These are phyloP conservation scores for Fraxinus excelsior DNA, from an alignment of 257 asterid species.

Conservation along the genomic window DNA sequence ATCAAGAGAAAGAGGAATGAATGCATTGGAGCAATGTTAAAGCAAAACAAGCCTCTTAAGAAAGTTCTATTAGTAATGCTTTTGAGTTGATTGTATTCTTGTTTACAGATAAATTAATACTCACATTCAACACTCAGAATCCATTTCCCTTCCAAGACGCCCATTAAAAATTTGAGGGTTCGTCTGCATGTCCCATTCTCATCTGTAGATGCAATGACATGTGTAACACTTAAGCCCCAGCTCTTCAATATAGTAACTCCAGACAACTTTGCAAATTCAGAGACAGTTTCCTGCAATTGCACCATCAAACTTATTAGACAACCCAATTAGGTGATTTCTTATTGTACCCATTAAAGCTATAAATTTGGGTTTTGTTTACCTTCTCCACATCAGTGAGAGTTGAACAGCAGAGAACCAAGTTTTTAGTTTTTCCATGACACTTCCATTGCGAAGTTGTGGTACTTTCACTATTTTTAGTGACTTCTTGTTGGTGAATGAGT, in stretches of 20 bases:
- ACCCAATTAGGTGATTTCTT: neutral
- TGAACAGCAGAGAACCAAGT: conserved; percentile 71
- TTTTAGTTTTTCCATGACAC: conserved; percentile 48
- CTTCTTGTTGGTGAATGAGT: conserved; percentile 30
- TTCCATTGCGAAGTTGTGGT: conserved; percentile 46
- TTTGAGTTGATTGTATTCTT: neutral
- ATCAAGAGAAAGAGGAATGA: conserved; percentile 10
- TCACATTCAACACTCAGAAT: conserved; percentile 69
- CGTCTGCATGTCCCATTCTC: conserved; percentile 85
- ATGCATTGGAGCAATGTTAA: neutral
- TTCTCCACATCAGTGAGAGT: conserved; percentile 66
- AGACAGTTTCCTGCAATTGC: conserved; percentile 56
- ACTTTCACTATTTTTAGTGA: conserved; percentile 33
- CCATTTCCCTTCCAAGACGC: conserved; percentile 94
- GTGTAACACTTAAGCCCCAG: conserved; percentile 79
- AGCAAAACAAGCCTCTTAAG: neutral
- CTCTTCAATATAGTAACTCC: conserved; percentile 62
- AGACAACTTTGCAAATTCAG: conserved; percentile 50
- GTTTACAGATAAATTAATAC: conserved; percentile 26
- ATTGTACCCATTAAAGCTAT: neutral
- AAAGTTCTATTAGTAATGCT: neutral
- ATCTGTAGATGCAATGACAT: conserved; percentile 78
- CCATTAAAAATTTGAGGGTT: conserved; percentile 88
- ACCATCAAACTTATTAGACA: neutral
- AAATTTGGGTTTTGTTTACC: conserved; percentile 42